Evolutionary conservation across 2,329 filamentous ascomycete genomes (phyloP), one percentile per base, ranked within the genome.

Genomic region (Rasamsonia emersonii): DNA sequence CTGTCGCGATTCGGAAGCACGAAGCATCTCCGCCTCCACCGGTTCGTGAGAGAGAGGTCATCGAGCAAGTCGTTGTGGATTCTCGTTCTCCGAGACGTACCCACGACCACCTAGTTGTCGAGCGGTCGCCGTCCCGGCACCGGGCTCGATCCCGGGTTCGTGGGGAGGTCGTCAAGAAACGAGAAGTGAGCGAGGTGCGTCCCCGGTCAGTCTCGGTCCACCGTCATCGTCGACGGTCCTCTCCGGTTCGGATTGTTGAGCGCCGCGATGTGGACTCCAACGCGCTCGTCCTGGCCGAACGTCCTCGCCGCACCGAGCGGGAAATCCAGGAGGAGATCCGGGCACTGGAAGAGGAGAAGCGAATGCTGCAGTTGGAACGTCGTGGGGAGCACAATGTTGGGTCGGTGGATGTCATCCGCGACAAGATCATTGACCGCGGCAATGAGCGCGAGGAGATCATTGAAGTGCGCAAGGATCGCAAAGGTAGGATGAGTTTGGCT

Each of bases 391-490:
- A 54, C 17, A 50, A 54, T 16, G 50, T 57, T 5, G 37, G 32
- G 10, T 31, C 30, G 5, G 31, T 37, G 27, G 53, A 58, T 14
- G 41, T 54, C 26, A 49, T 54, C 25, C 48, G 45, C 13, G 44
- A 51, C 13, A 54, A 50, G n/a, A 42, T 55, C 21, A 48, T 58
- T 11, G 52, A 60, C 38, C 53, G 55, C 24, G 41, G 52, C 19
- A 40, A 47, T 23, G 43, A 68, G 46, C 58, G 59, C 23, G 61
- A 70, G 30, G 73, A 77, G 37, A 60, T 78, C 4, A 49, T 64
- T 4, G 62, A 68, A 40, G 77, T 94, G 49, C 82, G 86, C 64
- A 86, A 82, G 70, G 86, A 95, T 65, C 81, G 81, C 70, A 91
- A 84, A 86, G 86, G 88, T 93, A 91, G 80, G 82, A 79, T 91